Conservation (phyloP, 2,329 filamentous ascomycete species). For the Aspergillus sp. region DNA sequence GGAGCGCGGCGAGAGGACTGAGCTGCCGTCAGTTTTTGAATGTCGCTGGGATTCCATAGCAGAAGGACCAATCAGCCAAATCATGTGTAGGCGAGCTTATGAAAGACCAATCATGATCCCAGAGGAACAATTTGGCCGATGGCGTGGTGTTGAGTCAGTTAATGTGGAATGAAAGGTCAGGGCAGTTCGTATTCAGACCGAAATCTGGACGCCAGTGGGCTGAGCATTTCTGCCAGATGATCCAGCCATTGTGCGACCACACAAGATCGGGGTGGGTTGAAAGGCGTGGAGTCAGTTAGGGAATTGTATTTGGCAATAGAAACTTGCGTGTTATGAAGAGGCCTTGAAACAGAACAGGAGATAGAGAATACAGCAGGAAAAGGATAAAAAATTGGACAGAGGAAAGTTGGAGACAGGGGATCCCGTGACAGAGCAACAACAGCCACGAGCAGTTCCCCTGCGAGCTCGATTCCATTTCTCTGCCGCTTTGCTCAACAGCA, state of each 20-base stretch:
- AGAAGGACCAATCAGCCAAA: neutral
- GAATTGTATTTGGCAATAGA: neutral
- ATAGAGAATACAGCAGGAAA: neutral
- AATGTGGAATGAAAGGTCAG: neutral
- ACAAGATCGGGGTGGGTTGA: neutral
- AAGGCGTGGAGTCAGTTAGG: neutral
- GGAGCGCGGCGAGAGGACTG: conserved; percentile 1
- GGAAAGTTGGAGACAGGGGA: neutral
- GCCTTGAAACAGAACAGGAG: too few species aligned
- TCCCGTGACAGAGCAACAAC: neutral
- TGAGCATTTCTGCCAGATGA: conserved; percentile 2
- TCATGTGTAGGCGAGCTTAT: neutral
- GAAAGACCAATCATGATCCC: neutral
- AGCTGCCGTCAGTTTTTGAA: conserved; percentile 6
- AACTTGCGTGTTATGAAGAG: neutral
- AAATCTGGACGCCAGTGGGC: conserved; percentile 1
- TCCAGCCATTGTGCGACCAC: conserved; percentile 6
- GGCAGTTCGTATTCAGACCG: conserved; percentile 8
- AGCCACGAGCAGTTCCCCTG: neutral
- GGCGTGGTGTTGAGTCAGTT: neutral
- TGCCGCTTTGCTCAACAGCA: neutral
- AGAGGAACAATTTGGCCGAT: neutral
- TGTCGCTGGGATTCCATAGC: neutral
- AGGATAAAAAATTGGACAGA: neutral
- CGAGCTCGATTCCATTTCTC: neutral